A percentile compares a stretch with the other conserved stretches of the same genome.
Evolutionary conservation across 106 monocot species (phyloP).

Genomic region (Cymbidium sinense): DNA sequence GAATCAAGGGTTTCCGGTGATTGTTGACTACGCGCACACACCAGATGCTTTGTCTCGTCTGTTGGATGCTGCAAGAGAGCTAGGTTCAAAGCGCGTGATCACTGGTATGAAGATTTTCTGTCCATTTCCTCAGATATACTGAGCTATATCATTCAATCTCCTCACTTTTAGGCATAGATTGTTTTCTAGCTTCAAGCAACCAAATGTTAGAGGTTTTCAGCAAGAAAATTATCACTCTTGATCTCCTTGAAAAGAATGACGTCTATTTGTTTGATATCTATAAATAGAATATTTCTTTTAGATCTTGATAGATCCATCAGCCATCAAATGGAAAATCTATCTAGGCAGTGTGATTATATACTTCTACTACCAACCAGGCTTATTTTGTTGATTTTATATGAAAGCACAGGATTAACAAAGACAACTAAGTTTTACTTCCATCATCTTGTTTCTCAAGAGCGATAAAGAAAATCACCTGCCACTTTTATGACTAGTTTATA

Average conservation of each 20-base stretch:
- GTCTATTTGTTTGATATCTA: background rate
- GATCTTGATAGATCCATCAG: background rate
- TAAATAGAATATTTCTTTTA: background rate
- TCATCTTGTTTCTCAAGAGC: background rate
- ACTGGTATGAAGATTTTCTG: conserved; percentile 28
- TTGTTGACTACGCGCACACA: conserved; percentile 61
- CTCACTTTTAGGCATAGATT: background rate
- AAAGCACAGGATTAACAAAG: too few species aligned
- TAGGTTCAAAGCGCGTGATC: conserved; percentile 44
- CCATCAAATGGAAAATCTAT: background rate
- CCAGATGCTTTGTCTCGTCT: conserved; percentile 49
- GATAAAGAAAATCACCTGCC: too few species aligned
- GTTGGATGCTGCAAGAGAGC: conserved; percentile 48
- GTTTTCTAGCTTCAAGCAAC: background rate
- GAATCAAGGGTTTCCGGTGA: conserved; percentile 50
- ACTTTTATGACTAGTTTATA: too few species aligned
- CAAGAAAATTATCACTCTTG: background rate
- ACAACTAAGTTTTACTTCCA: too few species aligned
- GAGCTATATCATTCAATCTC: background rate
- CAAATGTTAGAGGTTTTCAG: background rate
- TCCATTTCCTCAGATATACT: background rate
- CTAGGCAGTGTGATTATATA: background rate
- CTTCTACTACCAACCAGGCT: background rate
- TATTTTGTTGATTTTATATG: background rate
- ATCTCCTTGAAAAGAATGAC: background rate